A percentile compares a stretch with the other conserved stretches of the same genome.
phyloP scores from a whole-genome alignment of 768 basidiomycete species.

The Glaciozyma antarctica region DNA sequence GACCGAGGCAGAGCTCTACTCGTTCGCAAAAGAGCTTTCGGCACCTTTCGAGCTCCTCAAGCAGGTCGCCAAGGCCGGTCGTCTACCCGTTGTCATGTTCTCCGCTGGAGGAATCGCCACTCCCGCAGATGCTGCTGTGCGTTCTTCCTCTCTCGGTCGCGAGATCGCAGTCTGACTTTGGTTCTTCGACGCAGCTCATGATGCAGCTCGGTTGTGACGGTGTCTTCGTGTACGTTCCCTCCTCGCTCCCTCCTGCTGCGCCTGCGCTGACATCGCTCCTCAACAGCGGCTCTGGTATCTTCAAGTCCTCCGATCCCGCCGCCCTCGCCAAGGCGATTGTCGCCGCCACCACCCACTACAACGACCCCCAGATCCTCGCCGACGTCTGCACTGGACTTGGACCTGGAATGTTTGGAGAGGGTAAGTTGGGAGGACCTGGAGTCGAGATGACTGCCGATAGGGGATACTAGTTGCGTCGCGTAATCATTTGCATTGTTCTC shows the following conservation, averaged over 20 bases:
- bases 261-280: not conserved
- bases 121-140: constrained; percentile 70
- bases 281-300: constrained; percentile 73
- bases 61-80: constrained; percentile 86
- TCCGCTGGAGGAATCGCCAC: constrained; percentile 47
- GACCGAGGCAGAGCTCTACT: constrained; percentile 90
- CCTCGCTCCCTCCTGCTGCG: not conserved
- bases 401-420: constrained; percentile 34
- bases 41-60: constrained; percentile 93
- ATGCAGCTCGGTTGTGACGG: constrained; percentile 87
- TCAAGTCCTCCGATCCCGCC: constrained; percentile 88
- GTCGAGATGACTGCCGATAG: constrained; percentile 30
- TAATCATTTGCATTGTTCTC: not conserved
- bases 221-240: constrained; percentile 87
- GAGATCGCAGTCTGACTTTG: constrained; percentile 57
- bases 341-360: constrained; percentile 93
- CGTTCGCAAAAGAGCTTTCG: constrained; percentile 77
- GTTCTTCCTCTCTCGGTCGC: constrained; percentile 75
- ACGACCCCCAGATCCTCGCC: constrained; percentile 83
- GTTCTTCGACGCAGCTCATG: constrained; percentile 51
- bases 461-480: constrained; percentile 15
- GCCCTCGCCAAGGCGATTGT: constrained; percentile 93
- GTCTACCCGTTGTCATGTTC: constrained; percentile 91
- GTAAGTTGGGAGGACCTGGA: constrained; percentile 15
- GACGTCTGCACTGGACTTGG: constrained; percentile 51